phyloP scores from a whole-genome alignment of 805 yeast species.

The Candida yuanshanica region DNA sequence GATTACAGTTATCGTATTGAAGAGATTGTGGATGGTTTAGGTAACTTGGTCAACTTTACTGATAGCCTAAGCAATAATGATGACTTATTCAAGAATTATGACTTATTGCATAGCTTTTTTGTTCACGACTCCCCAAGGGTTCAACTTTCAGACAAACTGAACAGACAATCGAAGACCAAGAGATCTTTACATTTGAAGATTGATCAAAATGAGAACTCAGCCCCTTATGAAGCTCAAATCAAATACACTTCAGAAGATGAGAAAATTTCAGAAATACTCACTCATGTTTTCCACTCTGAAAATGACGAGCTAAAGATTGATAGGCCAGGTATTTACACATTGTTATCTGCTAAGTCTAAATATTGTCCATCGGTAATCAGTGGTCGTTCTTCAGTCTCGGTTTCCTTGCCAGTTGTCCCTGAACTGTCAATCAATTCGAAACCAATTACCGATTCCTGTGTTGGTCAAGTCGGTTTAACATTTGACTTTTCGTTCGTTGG shows the following conservation, averaged over 20 bases:
- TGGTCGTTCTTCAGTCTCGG: conserved; percentile 47
- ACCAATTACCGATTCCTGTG: conserved; percentile 76
- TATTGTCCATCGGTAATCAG: conserved; percentile 62
- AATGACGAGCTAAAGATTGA: conserved; percentile 34
- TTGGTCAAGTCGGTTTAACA: conserved; percentile 83
- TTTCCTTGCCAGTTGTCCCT: conserved; percentile 57
- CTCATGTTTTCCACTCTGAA: conserved; percentile 23
- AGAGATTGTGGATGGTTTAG: conserved; percentile 60
- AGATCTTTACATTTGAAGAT: conserved; percentile 29
- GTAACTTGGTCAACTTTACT: conserved; percentile 46
- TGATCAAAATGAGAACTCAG: conserved; percentile 24
- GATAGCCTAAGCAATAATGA: conserved; percentile 23
- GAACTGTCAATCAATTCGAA: conserved; percentile 34
- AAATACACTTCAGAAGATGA: conserved; percentile 26
- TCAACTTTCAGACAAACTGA: conserved; percentile 36
- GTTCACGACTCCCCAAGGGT: conserved; percentile 55
- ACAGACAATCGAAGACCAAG: conserved; percentile 32
- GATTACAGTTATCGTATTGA: conserved; percentile 50
- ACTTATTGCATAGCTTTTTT: conserved; percentile 38
- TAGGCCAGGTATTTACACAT: conserved; percentile 60
- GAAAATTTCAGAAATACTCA: conserved; percentile 14
- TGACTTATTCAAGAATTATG: conserved; percentile 25
- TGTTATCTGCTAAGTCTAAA: conserved; percentile 49
- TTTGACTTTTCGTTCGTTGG: conserved; percentile 70
- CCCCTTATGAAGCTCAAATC: conserved; percentile 32